phyloP scores from a whole-genome alignment of 106 monocot species.

The Agapanthus africanus region DNA sequence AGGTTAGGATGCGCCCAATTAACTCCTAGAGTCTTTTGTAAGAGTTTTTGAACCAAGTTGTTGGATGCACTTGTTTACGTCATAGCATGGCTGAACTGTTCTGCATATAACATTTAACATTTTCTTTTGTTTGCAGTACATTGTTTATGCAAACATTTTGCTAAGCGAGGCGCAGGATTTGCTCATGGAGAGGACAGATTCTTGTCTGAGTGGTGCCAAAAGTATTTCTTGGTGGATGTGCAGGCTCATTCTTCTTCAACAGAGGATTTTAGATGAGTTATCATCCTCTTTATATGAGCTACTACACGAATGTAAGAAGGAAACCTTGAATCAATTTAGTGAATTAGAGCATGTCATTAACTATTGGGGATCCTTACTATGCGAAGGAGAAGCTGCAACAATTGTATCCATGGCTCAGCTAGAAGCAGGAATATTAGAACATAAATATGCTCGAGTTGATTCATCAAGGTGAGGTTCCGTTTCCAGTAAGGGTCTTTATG shows the following conservation, averaged over 20 bases:
- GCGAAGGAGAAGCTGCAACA: slow-evolving; percentile 55
- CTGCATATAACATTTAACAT: neutral
- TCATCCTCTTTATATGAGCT: slow-evolving; percentile 70
- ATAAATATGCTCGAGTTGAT: slow-evolving; percentile 73
- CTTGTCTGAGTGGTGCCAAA: slow-evolving; percentile 22
- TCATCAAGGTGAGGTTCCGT: slow-evolving; percentile 45
- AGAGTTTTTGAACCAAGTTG: neutral
- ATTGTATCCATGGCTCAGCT: slow-evolving; percentile 57
- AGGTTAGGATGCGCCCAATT: too few species aligned
- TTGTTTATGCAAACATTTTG: slow-evolving; percentile 59
- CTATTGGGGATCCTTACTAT: slow-evolving; percentile 58
- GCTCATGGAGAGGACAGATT: slow-evolving; percentile 12
- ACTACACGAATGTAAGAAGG: slow-evolving; percentile 42
- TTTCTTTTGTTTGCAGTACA: slow-evolving; percentile 49
- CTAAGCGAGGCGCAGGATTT: slow-evolving; percentile 47
- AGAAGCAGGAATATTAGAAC: slow-evolving; percentile 72
- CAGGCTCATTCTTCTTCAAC: slow-evolving; percentile 64
- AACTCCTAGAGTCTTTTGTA: too few species aligned
- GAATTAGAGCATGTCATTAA: slow-evolving; percentile 34
- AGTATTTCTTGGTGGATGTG: slow-evolving; percentile 88
- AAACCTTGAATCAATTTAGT: slow-evolving; percentile 62
- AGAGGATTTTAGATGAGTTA: slow-evolving; percentile 73
- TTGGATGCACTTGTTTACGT: neutral
- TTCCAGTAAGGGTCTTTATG: neutral
- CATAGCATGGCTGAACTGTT: neutral